phyloP scores from a whole-genome alignment of 1,139 yeast genomes.

The Candida sp. region DNA sequence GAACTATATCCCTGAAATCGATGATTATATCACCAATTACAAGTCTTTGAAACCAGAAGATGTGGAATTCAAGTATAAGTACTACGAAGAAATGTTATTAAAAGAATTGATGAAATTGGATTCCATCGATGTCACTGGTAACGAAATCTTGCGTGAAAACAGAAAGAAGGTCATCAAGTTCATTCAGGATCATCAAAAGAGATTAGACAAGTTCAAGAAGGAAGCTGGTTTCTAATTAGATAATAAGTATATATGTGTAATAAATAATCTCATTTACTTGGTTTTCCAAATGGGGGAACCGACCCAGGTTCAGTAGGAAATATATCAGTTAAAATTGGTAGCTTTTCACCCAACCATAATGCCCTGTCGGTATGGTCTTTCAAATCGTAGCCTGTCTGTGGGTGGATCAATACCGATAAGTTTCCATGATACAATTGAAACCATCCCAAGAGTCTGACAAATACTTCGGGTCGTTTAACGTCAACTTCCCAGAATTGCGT shows the following conservation, averaged over 20 bases:
- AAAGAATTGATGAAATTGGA: conserved; percentile 67
- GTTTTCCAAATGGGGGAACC: conserved; percentile 24
- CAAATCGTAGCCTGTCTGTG: conserved; percentile 28
- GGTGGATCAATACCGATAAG: conserved; percentile 44
- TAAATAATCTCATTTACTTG: neutral
- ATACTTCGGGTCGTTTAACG: conserved; percentile 27
- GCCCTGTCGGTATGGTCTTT: conserved; percentile 26
- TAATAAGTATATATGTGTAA: neutral
- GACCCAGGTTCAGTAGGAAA: conserved; percentile 13
- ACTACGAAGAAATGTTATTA: conserved; percentile 62
- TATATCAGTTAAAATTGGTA: conserved; percentile 18
- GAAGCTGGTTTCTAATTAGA: conserved; percentile 19
- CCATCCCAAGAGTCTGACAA: conserved; percentile 25
- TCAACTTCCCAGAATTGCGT: conserved; percentile 35
- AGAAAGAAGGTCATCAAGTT: conserved; percentile 59
- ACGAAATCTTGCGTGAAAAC: conserved; percentile 49
- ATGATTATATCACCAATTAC: conserved; percentile 34
- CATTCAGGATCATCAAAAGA: conserved; percentile 58
- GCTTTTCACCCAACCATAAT: conserved; percentile 26
- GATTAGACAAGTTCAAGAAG: conserved; percentile 52
- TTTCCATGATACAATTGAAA: conserved; percentile 35
- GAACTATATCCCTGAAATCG: conserved; percentile 43
- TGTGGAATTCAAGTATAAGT: conserved; percentile 50
- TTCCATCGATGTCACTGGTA: conserved; percentile 53
- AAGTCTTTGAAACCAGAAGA: conserved; percentile 32